A percentile compares a stretch with the other conserved stretches of the same genome.
Evolutionary conservation across 1,139 yeast species (phyloP).

Genomic region (Geotrichum europaeum): DNA sequence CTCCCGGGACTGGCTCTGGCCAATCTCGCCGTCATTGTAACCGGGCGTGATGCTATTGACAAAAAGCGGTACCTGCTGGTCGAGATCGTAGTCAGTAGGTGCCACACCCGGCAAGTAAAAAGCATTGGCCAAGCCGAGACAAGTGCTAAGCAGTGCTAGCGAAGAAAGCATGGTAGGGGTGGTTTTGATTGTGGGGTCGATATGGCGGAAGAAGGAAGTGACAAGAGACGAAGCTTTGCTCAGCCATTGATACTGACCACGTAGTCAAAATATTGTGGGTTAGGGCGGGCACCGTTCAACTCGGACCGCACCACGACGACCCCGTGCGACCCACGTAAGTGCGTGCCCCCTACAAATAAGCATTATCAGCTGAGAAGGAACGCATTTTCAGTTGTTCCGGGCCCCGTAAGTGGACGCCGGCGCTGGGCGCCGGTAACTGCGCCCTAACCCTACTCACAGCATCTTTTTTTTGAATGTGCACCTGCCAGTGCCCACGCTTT

Average conservation of each 20-base stretch:
- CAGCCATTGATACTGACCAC: background rate
- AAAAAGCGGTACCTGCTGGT: conserved; percentile 65
- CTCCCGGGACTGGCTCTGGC: background rate
- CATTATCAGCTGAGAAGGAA: no score
- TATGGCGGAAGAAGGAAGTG: background rate
- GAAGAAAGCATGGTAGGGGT: background rate
- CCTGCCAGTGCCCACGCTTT: background rate
- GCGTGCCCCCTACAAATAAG: background rate
- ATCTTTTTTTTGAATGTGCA: background rate
- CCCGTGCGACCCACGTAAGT: background rate
- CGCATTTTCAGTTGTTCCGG: no score
- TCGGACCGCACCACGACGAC: background rate
- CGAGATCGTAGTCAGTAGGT: conserved; percentile 75
- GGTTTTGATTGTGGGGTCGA: background rate
- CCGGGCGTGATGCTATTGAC: conserved; percentile 91
- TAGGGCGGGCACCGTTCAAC: background rate
- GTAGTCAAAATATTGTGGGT: background rate
- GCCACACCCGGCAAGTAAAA: conserved; percentile 95
- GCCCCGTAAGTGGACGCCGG: no score
- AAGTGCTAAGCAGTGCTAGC: background rate
- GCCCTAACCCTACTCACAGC: background rate
- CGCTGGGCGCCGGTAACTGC: background rate
- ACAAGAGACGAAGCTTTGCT: background rate
- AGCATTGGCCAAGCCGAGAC: conserved; percentile 37
- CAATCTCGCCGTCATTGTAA: conserved; percentile 34